These are phyloP conservation scores for Emmonsia crescens DNA, from an alignment of 2,329 filamentous ascomycete genomes.

Conservation along the genomic window DNA sequence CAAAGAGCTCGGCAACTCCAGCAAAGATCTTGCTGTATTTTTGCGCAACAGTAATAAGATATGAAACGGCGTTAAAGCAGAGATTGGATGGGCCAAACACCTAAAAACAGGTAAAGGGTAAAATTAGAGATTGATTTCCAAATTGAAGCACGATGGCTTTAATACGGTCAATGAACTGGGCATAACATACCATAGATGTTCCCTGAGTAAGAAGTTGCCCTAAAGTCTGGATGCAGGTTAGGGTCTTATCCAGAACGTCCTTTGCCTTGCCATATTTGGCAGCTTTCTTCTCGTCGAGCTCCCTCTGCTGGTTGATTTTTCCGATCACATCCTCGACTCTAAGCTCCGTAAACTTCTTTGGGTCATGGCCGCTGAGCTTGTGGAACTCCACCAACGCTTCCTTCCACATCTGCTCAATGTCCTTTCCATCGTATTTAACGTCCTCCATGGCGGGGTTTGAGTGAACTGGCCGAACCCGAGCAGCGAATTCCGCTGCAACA, in stretches of 20 bases:
- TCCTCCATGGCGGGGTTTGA: conserved; percentile 4
- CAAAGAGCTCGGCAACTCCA: conserved; percentile 18
- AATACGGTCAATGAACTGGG: not conserved
- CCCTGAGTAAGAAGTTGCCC: conserved; percentile 18
- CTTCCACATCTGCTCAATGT: conserved; percentile 12
- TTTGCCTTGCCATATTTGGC: conserved; percentile 16
- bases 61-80: conserved; percentile 22
- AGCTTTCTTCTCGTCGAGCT: conserved; percentile 16
- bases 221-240: conserved; percentile 16
- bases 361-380: conserved; percentile 12
- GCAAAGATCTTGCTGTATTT: conserved; percentile 22
- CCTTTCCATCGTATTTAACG: conserved; percentile 7
- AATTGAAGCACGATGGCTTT: not conserved
- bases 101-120: conserved; percentile 6
- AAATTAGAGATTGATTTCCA: not conserved
- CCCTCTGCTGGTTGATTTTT: conserved; percentile 15
- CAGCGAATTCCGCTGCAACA: not conserved
- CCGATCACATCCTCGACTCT: conserved; percentile 17
- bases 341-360: conserved; percentile 13
- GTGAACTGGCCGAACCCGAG: not conserved
- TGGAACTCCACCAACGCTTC: conserved; percentile 12
- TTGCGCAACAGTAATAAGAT: conserved; percentile 19
- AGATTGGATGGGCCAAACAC: conserved; percentile 20
- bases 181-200: conserved; percentile 17
- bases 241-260: conserved; percentile 17